Percentiles rank a stretch among this genome's conserved stretches.
These are phyloP conservation scores for Madurella mycetomatis DNA, from an alignment of 2,329 filamentous ascomycete genomes.

Conservation along the genomic window DNA sequence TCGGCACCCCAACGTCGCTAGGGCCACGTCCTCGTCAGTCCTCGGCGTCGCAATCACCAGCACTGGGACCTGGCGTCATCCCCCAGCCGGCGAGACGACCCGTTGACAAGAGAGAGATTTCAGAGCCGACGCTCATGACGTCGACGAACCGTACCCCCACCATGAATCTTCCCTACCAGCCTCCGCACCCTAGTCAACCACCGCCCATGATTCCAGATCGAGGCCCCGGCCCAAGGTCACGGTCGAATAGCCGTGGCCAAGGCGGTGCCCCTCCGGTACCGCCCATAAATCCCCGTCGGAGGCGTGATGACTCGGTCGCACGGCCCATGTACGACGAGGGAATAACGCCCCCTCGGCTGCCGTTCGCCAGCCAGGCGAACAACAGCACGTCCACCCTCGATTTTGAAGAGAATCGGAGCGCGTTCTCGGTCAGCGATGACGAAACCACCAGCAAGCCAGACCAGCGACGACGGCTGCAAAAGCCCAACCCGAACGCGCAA, in stretches of 20 bases:
- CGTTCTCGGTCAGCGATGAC: constrained; percentile 35
- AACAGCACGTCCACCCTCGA: constrained; percentile 17
- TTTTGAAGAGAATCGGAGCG: constrained; percentile 26
- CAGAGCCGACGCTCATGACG: constrained; percentile 46
- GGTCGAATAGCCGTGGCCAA: constrained; percentile 36
- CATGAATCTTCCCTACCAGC: constrained; percentile 34
- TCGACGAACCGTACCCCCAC: constrained; percentile 44
- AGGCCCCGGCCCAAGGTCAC: constrained; percentile 35
- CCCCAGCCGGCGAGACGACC: constrained; percentile 39
- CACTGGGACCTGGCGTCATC: constrained; percentile 29
- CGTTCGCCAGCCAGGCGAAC: constrained; percentile 24
- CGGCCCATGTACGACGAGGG: constrained; percentile 34
- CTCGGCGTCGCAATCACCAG: constrained; percentile 30
- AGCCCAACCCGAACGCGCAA: constrained; percentile 40
- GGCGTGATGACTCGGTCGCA: constrained; percentile 34
- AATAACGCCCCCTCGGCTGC: constrained; percentile 31
- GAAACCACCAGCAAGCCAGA: constrained; percentile 34
- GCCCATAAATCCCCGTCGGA: constrained; percentile 55
- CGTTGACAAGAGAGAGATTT: constrained; percentile 46
- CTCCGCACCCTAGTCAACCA: constrained; percentile 24
- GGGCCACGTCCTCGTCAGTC: constrained; percentile 33
- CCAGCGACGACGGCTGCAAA: constrained; percentile 40
- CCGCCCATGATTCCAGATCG: constrained; percentile 20
- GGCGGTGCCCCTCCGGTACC: constrained; percentile 47
- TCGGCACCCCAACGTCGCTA: constrained; percentile 32